Evolutionary conservation across 2,329 filamentous ascomycete species (phyloP), one percentile per base, ranked within the genome.

Genomic region (Pseudocercospora musae): DNA sequence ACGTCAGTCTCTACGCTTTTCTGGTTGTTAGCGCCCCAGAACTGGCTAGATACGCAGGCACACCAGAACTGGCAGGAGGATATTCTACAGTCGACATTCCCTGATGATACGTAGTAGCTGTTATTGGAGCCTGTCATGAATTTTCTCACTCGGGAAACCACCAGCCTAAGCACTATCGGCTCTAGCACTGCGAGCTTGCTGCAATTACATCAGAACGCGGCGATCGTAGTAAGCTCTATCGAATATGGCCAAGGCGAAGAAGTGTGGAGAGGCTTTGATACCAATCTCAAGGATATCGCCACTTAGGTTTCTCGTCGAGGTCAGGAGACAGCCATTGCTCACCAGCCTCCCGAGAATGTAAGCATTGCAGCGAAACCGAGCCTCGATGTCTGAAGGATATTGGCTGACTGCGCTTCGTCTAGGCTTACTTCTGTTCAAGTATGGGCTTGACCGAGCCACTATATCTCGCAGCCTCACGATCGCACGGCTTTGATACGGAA

Each of bases 381-480:
- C 31, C 31, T 33, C 11, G 31, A 5, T 33, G 31, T 33, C 31
- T 33, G 11, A 33, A 33, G 31, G 13, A 15, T 11, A 13, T 33
- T 11, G 13, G 11, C 31, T 33, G 31, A 33, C 31, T 33, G 31
- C 31, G 11, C 9, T 33, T 15, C 31, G 31, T 33, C 31, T 15
- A 33, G 31, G 31, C 61, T 20, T 63, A 60, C 40, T 53, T 63
- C 29, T 57, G 29, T 25, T 27, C 57, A 8, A 50, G 46, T 2
- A 63, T 63, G 61, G 61, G 61, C 18, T 27, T 63, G 40, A 60
- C 61, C 2, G 61, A 63, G 50, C 61, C 61, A 8, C 29, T 63
- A 29, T 60, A 63, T 48, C 18, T 46, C 18, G 48, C 48, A 9
- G 57, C 57, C 11, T 37, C 57, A 9, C 49, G 61, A 10, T 63